Conservation (phyloP, 2,329 filamentous ascomycete genomes). For the Cladobotryum protrusum region DNA sequence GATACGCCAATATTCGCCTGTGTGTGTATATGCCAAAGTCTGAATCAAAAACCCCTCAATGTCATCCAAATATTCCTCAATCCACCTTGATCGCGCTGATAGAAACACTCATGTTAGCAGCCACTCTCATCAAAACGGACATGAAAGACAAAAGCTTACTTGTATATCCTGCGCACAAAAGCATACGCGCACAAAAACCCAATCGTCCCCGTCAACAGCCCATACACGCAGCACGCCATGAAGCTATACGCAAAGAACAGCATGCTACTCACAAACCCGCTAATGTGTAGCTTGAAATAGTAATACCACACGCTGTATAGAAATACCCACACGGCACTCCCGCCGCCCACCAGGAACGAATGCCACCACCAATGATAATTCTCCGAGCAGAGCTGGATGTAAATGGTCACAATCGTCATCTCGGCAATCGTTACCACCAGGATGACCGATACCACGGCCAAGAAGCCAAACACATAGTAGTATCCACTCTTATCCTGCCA, state of each 20-base stretch:
- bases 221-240: slow-evolving; percentile 75
- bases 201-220: slow-evolving; percentile 73
- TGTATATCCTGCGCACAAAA: slow-evolving; percentile 79
- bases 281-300: slow-evolving; percentile 70
- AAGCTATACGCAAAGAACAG: slow-evolving; percentile 84
- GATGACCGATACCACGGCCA: slow-evolving; percentile 67
- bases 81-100: slow-evolving; percentile 47
- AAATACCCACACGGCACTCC: slow-evolving; percentile 76
- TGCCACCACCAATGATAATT: slow-evolving; percentile 94
- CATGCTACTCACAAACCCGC: slow-evolving; percentile 70
- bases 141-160: slow-evolving; percentile 42
- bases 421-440: slow-evolving; percentile 72
- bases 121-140: not conserved
- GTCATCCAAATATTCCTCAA: slow-evolving; percentile 17
- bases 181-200: slow-evolving; percentile 79
- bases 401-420: slow-evolving; percentile 76
- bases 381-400: slow-evolving; percentile 76
- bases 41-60: too few relatives aligned
- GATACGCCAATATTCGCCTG: too few relatives aligned
- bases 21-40: too few relatives aligned
- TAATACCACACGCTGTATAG: slow-evolving; percentile 82
- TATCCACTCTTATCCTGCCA: slow-evolving; percentile 90
- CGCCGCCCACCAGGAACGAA: slow-evolving; percentile 72
- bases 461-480: slow-evolving; percentile 87
- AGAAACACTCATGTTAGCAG: slow-evolving; percentile 8